phyloP scores from a whole-genome alignment of 495 filamentous ascomycete genomes.

The Corynascus novoguineensis region DNA sequence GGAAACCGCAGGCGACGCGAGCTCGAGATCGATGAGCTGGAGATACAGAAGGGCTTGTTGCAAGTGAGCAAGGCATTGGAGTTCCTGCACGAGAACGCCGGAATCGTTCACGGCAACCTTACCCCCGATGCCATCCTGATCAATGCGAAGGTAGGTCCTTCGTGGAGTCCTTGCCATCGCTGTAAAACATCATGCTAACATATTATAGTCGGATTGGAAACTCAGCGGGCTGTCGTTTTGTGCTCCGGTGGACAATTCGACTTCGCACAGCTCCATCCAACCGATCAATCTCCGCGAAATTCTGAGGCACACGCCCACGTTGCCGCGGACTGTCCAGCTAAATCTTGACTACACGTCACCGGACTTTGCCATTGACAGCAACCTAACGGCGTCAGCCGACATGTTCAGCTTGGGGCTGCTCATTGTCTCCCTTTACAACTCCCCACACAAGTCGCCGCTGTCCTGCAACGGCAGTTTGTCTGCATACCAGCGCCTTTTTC shows the following conservation, averaged over 20 bases:
- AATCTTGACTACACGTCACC: slow-evolving; percentile 91
- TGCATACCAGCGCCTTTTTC: slow-evolving; percentile 75
- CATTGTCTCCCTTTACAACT: slow-evolving; percentile 86
- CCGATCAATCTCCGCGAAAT: slow-evolving; percentile 77
- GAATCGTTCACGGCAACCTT: slow-evolving; percentile 86
- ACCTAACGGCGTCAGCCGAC: slow-evolving; percentile 72
- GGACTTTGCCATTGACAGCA: slow-evolving; percentile 85
- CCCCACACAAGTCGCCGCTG: slow-evolving; percentile 79
- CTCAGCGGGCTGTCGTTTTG: slow-evolving; percentile 90
- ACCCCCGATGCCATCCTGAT: slow-evolving; percentile 93
- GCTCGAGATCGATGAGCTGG: slow-evolving; percentile 91
- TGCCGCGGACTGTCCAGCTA: slow-evolving; percentile 78
- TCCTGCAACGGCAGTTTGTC: slow-evolving; percentile 71
- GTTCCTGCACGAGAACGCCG: slow-evolving; percentile 94
- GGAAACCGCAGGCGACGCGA: slow-evolving; percentile 71
- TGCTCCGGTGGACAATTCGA: slow-evolving; percentile 64
- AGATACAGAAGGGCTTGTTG: slow-evolving; percentile 92
- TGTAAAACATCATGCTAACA: slow-evolving; percentile 16
- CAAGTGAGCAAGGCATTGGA: slow-evolving; percentile 93
- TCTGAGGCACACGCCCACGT: slow-evolving; percentile 76
- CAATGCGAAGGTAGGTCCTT: slow-evolving; percentile 70
- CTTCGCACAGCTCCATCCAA: slow-evolving; percentile 58
- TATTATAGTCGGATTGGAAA: slow-evolving; percentile 84
- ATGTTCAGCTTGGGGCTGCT: slow-evolving; percentile 90
- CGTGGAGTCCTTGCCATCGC: not conserved